Evolutionary conservation across 192 early-diverging fungal genomes (phyloP).

Genomic region (Coemansia umbellata): DNA sequence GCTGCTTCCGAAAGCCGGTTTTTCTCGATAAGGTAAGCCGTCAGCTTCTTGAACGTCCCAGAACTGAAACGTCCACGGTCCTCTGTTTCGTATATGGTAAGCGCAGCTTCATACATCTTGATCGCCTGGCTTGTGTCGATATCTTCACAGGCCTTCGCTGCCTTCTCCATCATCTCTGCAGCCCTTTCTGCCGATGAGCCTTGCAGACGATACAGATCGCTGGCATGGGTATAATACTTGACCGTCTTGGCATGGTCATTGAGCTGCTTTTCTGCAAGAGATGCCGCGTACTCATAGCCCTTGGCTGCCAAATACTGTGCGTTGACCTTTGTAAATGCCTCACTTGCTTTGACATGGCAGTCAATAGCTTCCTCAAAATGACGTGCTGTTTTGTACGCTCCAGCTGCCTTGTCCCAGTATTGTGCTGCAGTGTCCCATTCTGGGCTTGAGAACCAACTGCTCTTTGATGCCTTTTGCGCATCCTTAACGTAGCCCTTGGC

Average conservation of each 20-base stretch:
- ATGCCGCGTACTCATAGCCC: constrained; percentile 30
- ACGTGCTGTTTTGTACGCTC: constrained; percentile 29
- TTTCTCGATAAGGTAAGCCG: constrained; percentile 24
- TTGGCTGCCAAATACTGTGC: constrained; percentile 37
- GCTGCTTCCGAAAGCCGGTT: constrained; percentile 29
- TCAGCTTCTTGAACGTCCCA: constrained; percentile 30
- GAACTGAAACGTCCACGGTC: constrained; percentile 41
- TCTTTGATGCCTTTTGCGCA: constrained; percentile 46
- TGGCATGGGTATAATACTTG: constrained; percentile 32
- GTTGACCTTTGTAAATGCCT: constrained; percentile 34
- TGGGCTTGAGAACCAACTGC: constrained; percentile 45
- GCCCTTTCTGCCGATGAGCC: constrained; percentile 41
- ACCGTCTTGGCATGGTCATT: constrained; percentile 26
- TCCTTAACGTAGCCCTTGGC: constrained; percentile 38
- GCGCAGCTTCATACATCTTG: constrained; percentile 34
- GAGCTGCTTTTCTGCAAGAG: constrained; percentile 24
- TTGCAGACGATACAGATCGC: constrained; percentile 37
- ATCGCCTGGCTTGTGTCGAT: constrained; percentile 28
- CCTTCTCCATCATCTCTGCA: constrained; percentile 43
- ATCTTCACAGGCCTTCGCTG: constrained; percentile 30
- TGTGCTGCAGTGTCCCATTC: constrained; percentile 45
- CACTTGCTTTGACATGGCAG: constrained; percentile 33
- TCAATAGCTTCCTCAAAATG: constrained; percentile 36
- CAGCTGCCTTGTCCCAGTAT: constrained; percentile 42
- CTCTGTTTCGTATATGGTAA: constrained; percentile 41